Base-by-base conservation (phyloP, 768 basidiomycete genomes). In the Psilocybe cyanescens region DNA sequence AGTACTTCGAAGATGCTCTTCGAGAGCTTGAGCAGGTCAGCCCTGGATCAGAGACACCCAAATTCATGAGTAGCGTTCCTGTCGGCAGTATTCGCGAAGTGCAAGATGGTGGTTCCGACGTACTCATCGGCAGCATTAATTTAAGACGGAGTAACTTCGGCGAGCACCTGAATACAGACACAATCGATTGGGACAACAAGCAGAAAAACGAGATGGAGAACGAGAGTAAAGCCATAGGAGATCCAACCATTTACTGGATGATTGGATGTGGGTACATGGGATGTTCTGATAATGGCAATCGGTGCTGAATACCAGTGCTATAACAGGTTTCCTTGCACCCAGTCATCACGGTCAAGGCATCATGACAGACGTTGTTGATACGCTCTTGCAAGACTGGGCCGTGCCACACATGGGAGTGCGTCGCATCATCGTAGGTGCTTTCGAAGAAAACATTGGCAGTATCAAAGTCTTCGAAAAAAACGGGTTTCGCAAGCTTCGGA, bases 401-500 rank as follows among this genome's bases (percentile, higher is more conserved):
- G 76, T 89, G 35, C 87, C 87, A 1, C 77, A 84, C 44, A 89
- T 91, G 88, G 78, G 80, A 0, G 79, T 81, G 8, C 77, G 78
- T 8, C 65, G 65, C 31, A 75, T 89, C 55, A 69, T 77, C 5
- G 80, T 73, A 0, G 75, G 75, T 4, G 76, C 81, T 5, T 83
- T 83, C 46, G 63, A 68, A 1, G 87, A 79, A 3, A 91, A 91
- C 72, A 64, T 70, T 1, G 88, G 78, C 0, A 90, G 89, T 61
- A 70, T 78, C 8, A 75, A 82, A 47, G 86, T 89, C n/a, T 88
- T 91, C 65, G 79, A 84, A 68, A 90, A 90, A 79, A 85, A 82
- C 61, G 86, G 86, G 3, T 90, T 90, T 60, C 71, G 69, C 28
- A 68, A 76, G 63, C 68, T 68, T 55, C 67, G 77, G 57, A 77